These are phyloP conservation scores for Calocybe gangraenosa DNA, from an alignment of 768 basidiomycete genomes.

Conservation along the genomic window DNA sequence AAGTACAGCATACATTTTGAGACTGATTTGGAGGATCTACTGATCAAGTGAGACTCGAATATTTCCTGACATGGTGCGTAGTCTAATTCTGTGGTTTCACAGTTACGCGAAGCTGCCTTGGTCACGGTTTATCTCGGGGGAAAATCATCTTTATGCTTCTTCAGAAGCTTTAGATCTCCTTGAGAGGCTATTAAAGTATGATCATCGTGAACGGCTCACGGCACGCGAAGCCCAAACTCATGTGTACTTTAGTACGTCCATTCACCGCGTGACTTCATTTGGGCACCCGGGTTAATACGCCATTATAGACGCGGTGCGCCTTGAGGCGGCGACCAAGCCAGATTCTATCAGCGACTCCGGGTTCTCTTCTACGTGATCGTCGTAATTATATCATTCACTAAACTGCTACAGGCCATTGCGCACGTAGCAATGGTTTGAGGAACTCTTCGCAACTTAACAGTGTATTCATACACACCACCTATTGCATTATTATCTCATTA, in stretches of 20 bases:
- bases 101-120: slow-evolving; percentile 65
- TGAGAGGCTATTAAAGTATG: slow-evolving; percentile 63
- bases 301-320: slow-evolving; percentile 41
- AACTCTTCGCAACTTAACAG: slow-evolving; percentile 6
- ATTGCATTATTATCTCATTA: slow-evolving; percentile 12
- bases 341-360: slow-evolving; percentile 47
- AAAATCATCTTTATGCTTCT: slow-evolving; percentile 55
- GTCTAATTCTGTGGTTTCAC: neutral
- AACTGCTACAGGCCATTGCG: slow-evolving; percentile 9
- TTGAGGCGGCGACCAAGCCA: slow-evolving; percentile 41
- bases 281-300: slow-evolving; percentile 15
- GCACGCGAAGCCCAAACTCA: slow-evolving; percentile 65
- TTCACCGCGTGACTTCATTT: slow-evolving; percentile 9
- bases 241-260: slow-evolving; percentile 55
- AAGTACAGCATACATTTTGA: slow-evolving; percentile 65
- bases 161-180: slow-evolving; percentile 63
- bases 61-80: neutral
- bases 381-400: neutral
- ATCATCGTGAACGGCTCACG: slow-evolving; percentile 65
- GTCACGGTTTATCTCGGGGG: slow-evolving; percentile 54
- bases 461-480: slow-evolving; percentile 8
- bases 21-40: slow-evolving; percentile 52
- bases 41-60: slow-evolving; percentile 37
- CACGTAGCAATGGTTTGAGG: slow-evolving; percentile 11
- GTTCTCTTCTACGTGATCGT: slow-evolving; percentile 34